These are phyloP conservation scores for Moniliella sp. DNA, from an alignment of 1,284 basidiomycete species.

Conservation along the genomic window DNA sequence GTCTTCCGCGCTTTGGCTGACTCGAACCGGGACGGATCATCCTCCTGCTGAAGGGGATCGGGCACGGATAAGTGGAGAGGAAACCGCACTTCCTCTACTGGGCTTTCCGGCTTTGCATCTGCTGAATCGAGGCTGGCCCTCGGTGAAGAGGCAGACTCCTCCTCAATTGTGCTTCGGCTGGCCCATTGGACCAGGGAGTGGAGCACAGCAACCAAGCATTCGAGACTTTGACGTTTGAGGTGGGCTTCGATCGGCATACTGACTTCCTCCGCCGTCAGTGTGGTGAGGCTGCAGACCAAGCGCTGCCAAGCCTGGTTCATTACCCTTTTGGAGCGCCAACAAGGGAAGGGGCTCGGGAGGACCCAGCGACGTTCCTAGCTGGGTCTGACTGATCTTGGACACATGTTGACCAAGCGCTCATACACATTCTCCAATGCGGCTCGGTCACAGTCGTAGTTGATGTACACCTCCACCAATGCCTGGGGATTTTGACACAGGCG, in stretches of 20 bases:
- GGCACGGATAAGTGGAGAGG: too few species aligned
- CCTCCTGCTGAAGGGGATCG: too few species aligned
- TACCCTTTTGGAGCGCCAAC: background rate
- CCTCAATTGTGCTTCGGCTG: slow-evolving; percentile 5
- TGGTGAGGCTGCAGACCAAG: too few species aligned
- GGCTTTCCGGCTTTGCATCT: too few species aligned
- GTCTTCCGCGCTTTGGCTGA: slow-evolving; percentile 93
- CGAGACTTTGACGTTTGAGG: slow-evolving; percentile 28
- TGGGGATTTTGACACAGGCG: slow-evolving; percentile 29
- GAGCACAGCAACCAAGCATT: slow-evolving; percentile 29
- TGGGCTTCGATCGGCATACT: slow-evolving; percentile 24
- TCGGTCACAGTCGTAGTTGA: slow-evolving; percentile 33
- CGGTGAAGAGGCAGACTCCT: slow-evolving; percentile 5
- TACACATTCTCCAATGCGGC: slow-evolving; percentile 32
- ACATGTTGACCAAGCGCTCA: slow-evolving; percentile 30
- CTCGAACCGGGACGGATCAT: slow-evolving; percentile 83
- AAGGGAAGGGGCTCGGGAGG: background rate
- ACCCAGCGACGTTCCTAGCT: slow-evolving; percentile 4
- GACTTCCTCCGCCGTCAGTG: too few species aligned
- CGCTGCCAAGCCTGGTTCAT: too few species aligned
- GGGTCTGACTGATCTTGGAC: slow-evolving; percentile 22
- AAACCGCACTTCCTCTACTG: too few species aligned
- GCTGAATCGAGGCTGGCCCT: too few species aligned
- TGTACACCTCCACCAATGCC: slow-evolving; percentile 30
- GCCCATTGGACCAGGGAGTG: slow-evolving; percentile 29